Percentiles rank a stretch among this genome's conserved stretches.
These are phyloP conservation scores for Boletus coccyginus DNA, from an alignment of 768 basidiomycete species.

Conservation along the genomic window DNA sequence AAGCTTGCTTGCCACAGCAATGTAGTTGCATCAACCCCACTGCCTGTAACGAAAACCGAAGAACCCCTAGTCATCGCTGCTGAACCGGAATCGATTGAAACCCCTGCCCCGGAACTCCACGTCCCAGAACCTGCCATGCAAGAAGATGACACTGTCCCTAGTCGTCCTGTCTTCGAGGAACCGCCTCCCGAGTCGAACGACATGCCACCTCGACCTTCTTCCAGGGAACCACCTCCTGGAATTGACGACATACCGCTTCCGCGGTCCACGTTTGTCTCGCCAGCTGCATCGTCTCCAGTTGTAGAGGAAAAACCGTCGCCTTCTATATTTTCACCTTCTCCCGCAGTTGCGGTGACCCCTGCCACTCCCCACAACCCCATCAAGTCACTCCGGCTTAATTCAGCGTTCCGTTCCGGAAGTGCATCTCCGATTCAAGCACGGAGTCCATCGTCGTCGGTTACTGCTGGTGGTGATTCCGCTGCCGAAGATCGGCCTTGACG, in stretches of 20 bases:
- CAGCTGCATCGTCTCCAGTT: constrained; percentile 23
- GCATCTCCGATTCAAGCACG: constrained; percentile 37
- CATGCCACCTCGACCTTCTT: constrained; percentile 41
- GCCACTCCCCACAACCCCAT: constrained; percentile 55
- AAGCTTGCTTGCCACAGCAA: constrained; percentile 40
- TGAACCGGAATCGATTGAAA: constrained; percentile 17
- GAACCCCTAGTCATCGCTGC: constrained; percentile 12
- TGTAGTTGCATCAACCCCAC: constrained; percentile 10
- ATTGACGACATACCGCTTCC: constrained; percentile 36
- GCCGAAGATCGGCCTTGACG: constrained; percentile 36
- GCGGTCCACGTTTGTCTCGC: constrained; percentile 17
- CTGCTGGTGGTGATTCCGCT: constrained; percentile 26
- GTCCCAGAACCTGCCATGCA: constrained; percentile 1
- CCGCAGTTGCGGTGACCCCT: constrained; percentile 39
- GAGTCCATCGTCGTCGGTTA: constrained; percentile 41
- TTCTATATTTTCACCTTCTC: constrained; percentile 20
- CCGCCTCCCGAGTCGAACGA: constrained; percentile 46
- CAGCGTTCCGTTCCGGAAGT: constrained; percentile 33
- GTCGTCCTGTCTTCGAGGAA: constrained; percentile 56
- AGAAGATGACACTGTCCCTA: constrained; percentile 20
- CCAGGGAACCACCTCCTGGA: constrained; percentile 66
- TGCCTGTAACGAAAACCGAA: constrained; percentile 16
- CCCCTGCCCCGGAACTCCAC: neutral
- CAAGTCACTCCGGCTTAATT: constrained; percentile 35
- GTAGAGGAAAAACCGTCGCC: constrained; percentile 22